Evolutionary conservation across 805 yeast genomes (phyloP), one percentile per base, ranked within the genome.

Genomic region (Monosporozyma servazzii): DNA sequence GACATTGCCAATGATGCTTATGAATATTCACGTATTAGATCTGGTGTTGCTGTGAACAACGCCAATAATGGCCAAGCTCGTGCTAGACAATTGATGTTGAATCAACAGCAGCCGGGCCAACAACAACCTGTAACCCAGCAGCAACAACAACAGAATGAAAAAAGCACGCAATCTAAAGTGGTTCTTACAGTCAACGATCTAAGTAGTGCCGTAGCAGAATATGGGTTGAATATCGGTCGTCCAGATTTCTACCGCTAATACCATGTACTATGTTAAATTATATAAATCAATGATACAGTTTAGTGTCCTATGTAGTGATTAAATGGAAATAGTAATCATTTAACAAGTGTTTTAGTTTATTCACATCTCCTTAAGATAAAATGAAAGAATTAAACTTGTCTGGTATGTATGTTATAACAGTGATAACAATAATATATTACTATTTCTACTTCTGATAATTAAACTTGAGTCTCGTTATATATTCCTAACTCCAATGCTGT

Each of bases 1-100:
- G 99, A 93, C 65, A 83, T 93, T 30, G 96, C 99, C 1, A 88
- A 89, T 15, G 98, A 93, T 64, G 97, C 99, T 0, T 93, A 88
- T 65, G 99, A 93, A 65, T 90, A 88, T 64, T 86, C 96, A 8
- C 75, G 98, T 54, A 93, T 93, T 57, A 77, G 98, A 55, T 87
- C 93, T n/a, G 75, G 87, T 4, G 81, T 88, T 11, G 81, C 96
- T 0, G 95, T 90, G n/a, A 82, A 86, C 60, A 83, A 84, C 60
- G 81, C 95, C 4, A 76, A 86, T 44, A 88, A 88, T 62, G 95
- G 96, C 7, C 95, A 87, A 64, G 84, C 82, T 1, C 75, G 95
- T 61, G 95, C 93, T 0, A 78, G 88, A 59, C 91, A 88, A 31
- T 72, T 88, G 50, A 71, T 80, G 61, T 84, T 86, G 46, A 87